Evolutionary conservation across 352 stramenopile genomes (phyloP).

Genomic region (Globisporangium cystogenes): DNA sequence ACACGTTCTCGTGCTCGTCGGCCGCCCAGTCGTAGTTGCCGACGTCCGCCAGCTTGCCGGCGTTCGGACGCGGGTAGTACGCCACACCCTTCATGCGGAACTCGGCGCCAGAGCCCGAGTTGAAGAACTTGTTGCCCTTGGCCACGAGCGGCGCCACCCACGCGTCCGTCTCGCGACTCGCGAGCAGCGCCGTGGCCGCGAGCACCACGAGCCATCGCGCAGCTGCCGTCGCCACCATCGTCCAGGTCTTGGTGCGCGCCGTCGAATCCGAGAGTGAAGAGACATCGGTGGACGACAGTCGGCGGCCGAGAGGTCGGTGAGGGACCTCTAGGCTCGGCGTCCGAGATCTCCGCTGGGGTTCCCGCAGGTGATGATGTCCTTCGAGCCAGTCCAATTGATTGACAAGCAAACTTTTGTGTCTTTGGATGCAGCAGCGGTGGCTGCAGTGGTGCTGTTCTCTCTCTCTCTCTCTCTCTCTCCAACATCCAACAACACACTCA

Average conservation of each 20-base stretch:
- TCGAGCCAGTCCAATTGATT: background rate
- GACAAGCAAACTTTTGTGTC: background rate
- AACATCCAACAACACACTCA: too few relatives aligned
- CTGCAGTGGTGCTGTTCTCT: too few relatives aligned
- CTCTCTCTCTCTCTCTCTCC: too few relatives aligned
- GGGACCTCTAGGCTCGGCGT: too few relatives aligned
- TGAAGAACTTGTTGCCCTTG: conserved; percentile 85
- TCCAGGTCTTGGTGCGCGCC: too few relatives aligned
- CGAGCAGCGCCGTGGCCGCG: too few relatives aligned
- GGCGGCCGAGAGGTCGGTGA: too few relatives aligned
- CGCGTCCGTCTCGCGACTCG: conserved; percentile 27
- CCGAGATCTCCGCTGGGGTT: background rate
- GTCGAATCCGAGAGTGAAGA: too few relatives aligned
- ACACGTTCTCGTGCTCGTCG: conserved; percentile 54
- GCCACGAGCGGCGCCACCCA: conserved; percentile 44
- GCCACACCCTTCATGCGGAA: conserved; percentile 69
- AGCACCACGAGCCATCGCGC: too few relatives aligned
- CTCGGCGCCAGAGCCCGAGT: conserved; percentile 53
- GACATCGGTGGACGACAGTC: too few relatives aligned
- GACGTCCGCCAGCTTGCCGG: conserved; percentile 37
- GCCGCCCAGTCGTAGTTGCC: conserved; percentile 59
- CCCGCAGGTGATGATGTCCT: background rate
- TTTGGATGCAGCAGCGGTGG: background rate
- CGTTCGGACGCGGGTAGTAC: conserved; percentile 66
- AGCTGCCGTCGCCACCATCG: too few relatives aligned